Evolutionary conservation across 2,329 filamentous ascomycete genomes (phyloP).

Genomic region (Ascosphaera apis): DNA sequence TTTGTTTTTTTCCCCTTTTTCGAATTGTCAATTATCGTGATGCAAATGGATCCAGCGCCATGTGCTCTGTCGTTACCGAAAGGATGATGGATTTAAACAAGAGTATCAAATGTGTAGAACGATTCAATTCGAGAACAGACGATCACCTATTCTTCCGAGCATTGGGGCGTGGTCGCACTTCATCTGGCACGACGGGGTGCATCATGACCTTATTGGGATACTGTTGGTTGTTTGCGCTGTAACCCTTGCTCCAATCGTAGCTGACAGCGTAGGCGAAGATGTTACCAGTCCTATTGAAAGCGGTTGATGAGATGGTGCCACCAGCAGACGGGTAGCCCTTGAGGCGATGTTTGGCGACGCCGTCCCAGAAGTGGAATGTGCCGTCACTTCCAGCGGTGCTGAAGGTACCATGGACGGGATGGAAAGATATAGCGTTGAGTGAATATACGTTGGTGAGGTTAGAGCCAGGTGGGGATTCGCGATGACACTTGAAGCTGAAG

Average conservation of each 20-base stretch:
- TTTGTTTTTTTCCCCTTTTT: too few relatives aligned
- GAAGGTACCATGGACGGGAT: slow-evolving; percentile 93
- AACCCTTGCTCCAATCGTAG: slow-evolving; percentile 98
- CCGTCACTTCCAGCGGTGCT: slow-evolving; percentile 88
- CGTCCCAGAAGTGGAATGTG: slow-evolving; percentile 62
- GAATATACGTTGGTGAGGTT: slow-evolving; percentile 77
- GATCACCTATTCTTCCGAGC: slow-evolving; percentile 19
- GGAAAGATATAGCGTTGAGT: slow-evolving; percentile 95
- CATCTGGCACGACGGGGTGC: slow-evolving; percentile 47
- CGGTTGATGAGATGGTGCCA: slow-evolving; percentile 70
- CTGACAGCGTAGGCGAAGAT: slow-evolving; percentile 79
- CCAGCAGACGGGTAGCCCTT: slow-evolving; percentile 73
- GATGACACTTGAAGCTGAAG: slow-evolving; percentile 98
- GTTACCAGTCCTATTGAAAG: slow-evolving; percentile 68
- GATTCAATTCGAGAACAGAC: too few relatives aligned
- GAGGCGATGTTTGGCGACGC: slow-evolving; percentile 67
- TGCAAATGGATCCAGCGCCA: too few relatives aligned
- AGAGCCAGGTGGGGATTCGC: slow-evolving; percentile 43
- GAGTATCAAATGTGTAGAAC: too few relatives aligned
- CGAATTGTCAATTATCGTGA: too few relatives aligned
- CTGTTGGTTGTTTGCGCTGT: slow-evolving; percentile 53
- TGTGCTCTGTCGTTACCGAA: too few relatives aligned
- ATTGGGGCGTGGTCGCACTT: slow-evolving; percentile 33
- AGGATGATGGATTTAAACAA: too few relatives aligned
- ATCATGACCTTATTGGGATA: slow-evolving; percentile 61